These are phyloP conservation scores for Erysimum pusillum DNA, from an alignment of 441 rosid genomes.

Conservation along the genomic window DNA sequence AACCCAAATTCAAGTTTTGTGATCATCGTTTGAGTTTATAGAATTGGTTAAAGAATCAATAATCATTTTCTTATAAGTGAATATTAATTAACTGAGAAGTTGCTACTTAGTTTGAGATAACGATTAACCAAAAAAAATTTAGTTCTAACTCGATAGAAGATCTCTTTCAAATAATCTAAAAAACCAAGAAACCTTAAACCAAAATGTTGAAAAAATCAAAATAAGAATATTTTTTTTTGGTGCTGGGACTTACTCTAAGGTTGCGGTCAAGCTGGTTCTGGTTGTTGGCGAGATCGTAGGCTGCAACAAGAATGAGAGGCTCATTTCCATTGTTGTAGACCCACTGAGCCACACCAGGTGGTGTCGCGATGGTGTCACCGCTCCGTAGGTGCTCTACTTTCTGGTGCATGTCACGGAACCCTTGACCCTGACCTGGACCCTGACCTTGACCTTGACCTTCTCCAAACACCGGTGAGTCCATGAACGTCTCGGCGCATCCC, in stretches of 20 bases:
- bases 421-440: constrained; percentile 10
- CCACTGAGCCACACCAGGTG: constrained; percentile 75
- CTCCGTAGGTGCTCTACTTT: constrained; percentile 58
- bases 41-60: neutral
- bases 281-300: constrained; percentile 56
- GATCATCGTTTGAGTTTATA: neutral
- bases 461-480: constrained; percentile 48
- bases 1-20: neutral
- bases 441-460: constrained; percentile 25
- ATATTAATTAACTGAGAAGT: neutral
- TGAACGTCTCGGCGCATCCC: constrained; percentile 78
- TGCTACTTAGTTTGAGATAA: neutral
- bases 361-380: constrained; percentile 71
- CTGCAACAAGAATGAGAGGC: constrained; percentile 56
- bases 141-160: neutral
- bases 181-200: neutral
- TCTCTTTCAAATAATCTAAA: neutral
- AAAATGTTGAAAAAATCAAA: neutral
- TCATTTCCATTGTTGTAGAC: constrained; percentile 70
- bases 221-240: neutral
- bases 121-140: neutral
- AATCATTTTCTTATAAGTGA: neutral
- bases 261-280: constrained; percentile 74
- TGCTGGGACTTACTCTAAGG: constrained; percentile 60
- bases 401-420: constrained; percentile 71